Evolutionary conservation across 129 eudicot species (phyloP).

Genomic region (Flaveria brownii): DNA sequence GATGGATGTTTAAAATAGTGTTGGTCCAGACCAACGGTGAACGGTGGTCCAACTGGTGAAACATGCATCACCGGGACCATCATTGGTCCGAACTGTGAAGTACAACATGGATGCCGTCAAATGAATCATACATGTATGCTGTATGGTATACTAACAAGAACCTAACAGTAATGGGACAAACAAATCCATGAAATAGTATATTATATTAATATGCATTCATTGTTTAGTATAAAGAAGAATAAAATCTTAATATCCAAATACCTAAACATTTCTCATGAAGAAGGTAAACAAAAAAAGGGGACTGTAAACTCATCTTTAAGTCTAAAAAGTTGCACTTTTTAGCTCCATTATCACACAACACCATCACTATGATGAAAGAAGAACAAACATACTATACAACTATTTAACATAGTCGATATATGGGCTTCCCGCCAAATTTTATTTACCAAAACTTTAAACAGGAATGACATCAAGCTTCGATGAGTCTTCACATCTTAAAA

Average conservation of each 20-base stretch:
- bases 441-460: constrained; percentile 43
- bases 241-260: constrained; percentile 24
- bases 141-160: constrained; percentile 4
- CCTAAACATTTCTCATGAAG: constrained; percentile 29
- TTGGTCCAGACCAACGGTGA: too few species aligned
- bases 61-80: too few species aligned
- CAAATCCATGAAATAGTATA: constrained; percentile 24
- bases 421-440: constrained; percentile 25
- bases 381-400: constrained; percentile 51
- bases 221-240: constrained; percentile 35
- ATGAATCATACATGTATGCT: not conserved
- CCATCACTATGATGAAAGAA: constrained; percentile 25
- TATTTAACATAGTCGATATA: constrained; percentile 33
- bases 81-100: too few species aligned
- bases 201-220: constrained; percentile 28
- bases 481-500: constrained; percentile 65
- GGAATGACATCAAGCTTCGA: constrained; percentile 70
- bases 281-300: constrained; percentile 16
- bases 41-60: too few species aligned
- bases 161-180: not conserved
- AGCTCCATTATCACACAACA: constrained; percentile 42
- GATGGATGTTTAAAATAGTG: too few species aligned
- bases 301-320: constrained; percentile 34
- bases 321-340: constrained; percentile 31
- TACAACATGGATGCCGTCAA: too few species aligned